Conservation (phyloP, 2,329 filamentous ascomycete species). For the Aotearoamyces nothofagi region DNA sequence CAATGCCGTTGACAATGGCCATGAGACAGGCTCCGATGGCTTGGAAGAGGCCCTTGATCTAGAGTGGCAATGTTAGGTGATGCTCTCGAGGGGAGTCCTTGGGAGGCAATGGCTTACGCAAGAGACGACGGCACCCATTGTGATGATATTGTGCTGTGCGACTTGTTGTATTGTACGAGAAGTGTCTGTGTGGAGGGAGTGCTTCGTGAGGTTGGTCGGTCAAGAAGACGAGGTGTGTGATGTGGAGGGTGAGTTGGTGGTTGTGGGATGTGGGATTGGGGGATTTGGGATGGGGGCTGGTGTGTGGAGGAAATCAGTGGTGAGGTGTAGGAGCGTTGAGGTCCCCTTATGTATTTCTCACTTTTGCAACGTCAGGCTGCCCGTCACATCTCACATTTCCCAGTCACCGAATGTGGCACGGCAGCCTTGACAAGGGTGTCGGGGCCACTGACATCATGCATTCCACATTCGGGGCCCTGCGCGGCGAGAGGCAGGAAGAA, state of each 20-base stretch:
- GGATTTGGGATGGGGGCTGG: too few species aligned
- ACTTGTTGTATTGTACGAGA: constrained; percentile 6
- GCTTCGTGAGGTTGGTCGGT: too few species aligned
- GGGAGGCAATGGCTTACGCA: constrained; percentile 14
- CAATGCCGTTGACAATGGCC: constrained; percentile 39
- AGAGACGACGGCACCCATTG: constrained; percentile 22
- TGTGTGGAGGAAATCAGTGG: too few species aligned
- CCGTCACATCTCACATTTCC: too few species aligned
- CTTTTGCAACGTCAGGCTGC: too few species aligned
- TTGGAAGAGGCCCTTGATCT: constrained; percentile 18
- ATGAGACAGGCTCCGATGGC: constrained; percentile 21
- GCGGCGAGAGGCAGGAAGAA: too few species aligned
- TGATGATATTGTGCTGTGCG: constrained; percentile 9
- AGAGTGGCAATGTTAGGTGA: constrained; percentile 6
- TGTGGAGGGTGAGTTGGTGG: background rate
- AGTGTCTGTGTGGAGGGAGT: constrained; percentile 1
- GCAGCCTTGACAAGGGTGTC: too few species aligned
- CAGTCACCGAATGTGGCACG: too few species aligned
- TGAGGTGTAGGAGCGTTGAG: background rate
- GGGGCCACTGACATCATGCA: too few species aligned
- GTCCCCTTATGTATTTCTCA: constrained; percentile 1
- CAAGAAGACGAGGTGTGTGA: too few species aligned
- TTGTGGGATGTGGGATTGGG: too few species aligned
- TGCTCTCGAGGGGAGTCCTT: background rate
- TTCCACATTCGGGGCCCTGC: too few species aligned